Percentiles rank a stretch among this genome's conserved stretches.
These are phyloP conservation scores for Schizophyllum commune DNA, from an alignment of 1,284 basidiomycete species.

Conservation along the genomic window DNA sequence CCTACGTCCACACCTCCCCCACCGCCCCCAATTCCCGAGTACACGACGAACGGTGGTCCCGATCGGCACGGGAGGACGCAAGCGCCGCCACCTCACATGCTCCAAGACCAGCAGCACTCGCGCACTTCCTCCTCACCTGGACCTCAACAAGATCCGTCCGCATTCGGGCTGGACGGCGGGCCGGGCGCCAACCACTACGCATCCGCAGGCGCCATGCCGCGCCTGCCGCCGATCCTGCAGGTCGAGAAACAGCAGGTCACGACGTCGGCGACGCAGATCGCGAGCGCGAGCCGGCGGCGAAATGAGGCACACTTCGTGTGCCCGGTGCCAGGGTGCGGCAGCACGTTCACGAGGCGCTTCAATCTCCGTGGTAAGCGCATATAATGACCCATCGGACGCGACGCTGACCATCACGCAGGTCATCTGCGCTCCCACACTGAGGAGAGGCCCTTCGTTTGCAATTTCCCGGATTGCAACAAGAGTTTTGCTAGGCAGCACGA, in stretches of 20 bases:
- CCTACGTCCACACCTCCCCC: not conserved
- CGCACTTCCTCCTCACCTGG: not conserved
- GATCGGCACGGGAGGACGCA: not conserved
- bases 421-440: slow-evolving; percentile 96
- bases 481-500: slow-evolving; percentile 93
- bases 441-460: slow-evolving; percentile 89
- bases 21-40: not conserved
- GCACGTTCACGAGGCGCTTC: slow-evolving; percentile 87
- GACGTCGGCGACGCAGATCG: slow-evolving; percentile 89
- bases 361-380: slow-evolving; percentile 63
- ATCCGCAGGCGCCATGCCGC: slow-evolving; percentile 46
- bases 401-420: slow-evolving; percentile 40
- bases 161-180: slow-evolving; percentile 17
- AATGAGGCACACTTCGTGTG: slow-evolving; percentile 90
- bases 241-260: slow-evolving; percentile 92
- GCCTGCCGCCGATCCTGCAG: slow-evolving; percentile 74
- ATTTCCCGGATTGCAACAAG: slow-evolving; percentile 90
- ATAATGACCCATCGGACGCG: slow-evolving; percentile 7
- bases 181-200: slow-evolving; percentile 47
- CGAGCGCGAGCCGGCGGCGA: slow-evolving; percentile 80
- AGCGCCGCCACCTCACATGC: not conserved
- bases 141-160: slow-evolving; percentile 12
- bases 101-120: not conserved
- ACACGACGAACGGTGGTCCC: not conserved
- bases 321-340: slow-evolving; percentile 91